Base-by-base conservation (phyloP, 1,284 basidiomycete genomes). In the Heliocybe sulcata region DNA sequence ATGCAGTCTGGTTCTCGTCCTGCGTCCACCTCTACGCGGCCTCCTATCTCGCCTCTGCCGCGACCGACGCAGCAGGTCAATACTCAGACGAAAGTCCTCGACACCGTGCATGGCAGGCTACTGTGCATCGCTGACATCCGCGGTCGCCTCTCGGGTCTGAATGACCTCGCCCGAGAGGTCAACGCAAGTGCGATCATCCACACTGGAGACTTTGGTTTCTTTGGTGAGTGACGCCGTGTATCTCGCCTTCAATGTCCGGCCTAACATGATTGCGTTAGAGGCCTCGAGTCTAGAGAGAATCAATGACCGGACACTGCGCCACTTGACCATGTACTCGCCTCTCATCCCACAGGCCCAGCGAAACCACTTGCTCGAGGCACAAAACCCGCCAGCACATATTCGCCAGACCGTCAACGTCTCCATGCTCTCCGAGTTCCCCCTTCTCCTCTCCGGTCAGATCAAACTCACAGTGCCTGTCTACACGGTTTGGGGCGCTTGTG, bases 171-270 rank as follows among this genome's bases (percentile, higher is more conserved):
- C 31, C 77, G 87, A 53, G 93, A 97, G 64, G 84, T 83, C 55
- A 87, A 89, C 65, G 94, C 93, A n/a, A 83, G 88, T 57, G 96
- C 94, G 20, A 90, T 99, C 69, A 92, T 99, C 59, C 96, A 99
- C 71, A 98, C 95, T 0, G 97, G 97, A 55, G 97, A 99, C 77
- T 99, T 99, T 85, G 97, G 97, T 56, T 98, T 99, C 73, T 97
- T 97, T 71, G 89, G 89, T 89, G 58, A 57, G 82, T 71, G n/a
- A 31, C 20, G 38, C n/a, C 35, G 10, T 31, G 16, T 52, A n/a
- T 35, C 3, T 35, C 29, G 51, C 19, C 6, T 19, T 12, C 10
- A 16, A 9, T 55, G 31, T 23, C 11, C 60, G 62, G 57, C 52
- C 52, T 55, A 56, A 52, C 38, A 16, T 49, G 49, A 42, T 14